Base-by-base conservation (phyloP, 179 eudicot genomes). In the Actinidia arguta region DNA sequence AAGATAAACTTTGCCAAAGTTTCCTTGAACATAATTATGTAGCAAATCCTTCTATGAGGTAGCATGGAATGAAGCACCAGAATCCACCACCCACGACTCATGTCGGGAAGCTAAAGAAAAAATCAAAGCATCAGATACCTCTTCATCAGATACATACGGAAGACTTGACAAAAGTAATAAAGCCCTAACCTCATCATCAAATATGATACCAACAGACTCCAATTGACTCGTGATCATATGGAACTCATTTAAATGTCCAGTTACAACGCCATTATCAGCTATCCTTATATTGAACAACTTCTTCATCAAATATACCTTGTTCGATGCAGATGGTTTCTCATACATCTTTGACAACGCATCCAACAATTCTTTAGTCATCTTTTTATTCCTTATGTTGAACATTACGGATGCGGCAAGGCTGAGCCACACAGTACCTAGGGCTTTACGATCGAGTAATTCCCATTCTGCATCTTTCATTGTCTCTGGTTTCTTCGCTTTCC, bases 111-210 rank as follows among this genome's bases (percentile, higher is more conserved):
- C 27, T 25, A 44, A 42, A 10, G 9, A 69, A 3, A 24, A 69
- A 69, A 69, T 69, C 51, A 69, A 69, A 42, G 51, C 27, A 8
- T 39, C 51, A 42, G 2, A 31, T 6, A 27, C 13, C 2, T 16
- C 13, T 0, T 31, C 67, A n/a, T 67, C 63, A 0, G 13, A 1
- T 14, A 78, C 24, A 8, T 47, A 63, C 2, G 18, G 8, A 1
- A 27, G 14, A 36, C 31, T 46, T 8, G 20, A 67, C 50, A 42
- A 69, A 31, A n/a, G 81, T 24, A 44, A 47, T 50, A 36, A 67
- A 82, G 77, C 85, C n/a, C 51, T 68, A 17, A 82, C 36, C 36
- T 82, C 54, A 56, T 82, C 72, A 22, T 77, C 81, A 54, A 82
- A 82, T 16, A 10, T 10, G 10, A 12, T 25, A 61, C 66, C 2